phyloP scores from a whole-genome alignment of 495 filamentous ascomycete genomes.

The Penicillium samsonianum region DNA sequence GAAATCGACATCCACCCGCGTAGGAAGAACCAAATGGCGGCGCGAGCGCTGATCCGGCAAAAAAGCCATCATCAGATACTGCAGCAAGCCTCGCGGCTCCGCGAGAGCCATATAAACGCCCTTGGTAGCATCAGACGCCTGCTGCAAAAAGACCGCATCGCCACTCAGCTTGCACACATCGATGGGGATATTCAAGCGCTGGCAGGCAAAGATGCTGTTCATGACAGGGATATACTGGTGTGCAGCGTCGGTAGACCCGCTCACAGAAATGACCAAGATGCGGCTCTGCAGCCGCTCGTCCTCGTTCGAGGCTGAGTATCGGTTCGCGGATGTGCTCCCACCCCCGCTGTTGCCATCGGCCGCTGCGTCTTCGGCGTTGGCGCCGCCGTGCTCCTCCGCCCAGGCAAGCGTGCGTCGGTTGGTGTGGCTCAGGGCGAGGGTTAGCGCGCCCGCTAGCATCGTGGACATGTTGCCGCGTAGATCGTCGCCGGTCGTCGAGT shows the following conservation, averaged over 20 bases:
- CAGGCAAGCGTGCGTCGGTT: slow-evolving; percentile 59
- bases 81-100: slow-evolving; percentile 68
- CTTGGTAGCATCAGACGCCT: slow-evolving; percentile 85
- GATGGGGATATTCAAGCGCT: slow-evolving; percentile 78
- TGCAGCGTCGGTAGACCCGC: slow-evolving; percentile 78
- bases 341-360: slow-evolving; percentile 32
- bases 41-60: slow-evolving; percentile 72
- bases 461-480: slow-evolving; percentile 66
- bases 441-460: slow-evolving; percentile 87
- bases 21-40: slow-evolving; percentile 68
- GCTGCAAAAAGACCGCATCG: slow-evolving; percentile 89
- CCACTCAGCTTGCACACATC: slow-evolving; percentile 86
- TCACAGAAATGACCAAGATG: slow-evolving; percentile 83
- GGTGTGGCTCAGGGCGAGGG: slow-evolving; percentile 85
- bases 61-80: slow-evolving; percentile 96
- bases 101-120: slow-evolving; percentile 80
- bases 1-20: slow-evolving; percentile 89
- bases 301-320: slow-evolving; percentile 40
- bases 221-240: slow-evolving; percentile 96
- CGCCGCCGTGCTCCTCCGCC: slow-evolving; percentile 49
- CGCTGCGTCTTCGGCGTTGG: slow-evolving; percentile 32
- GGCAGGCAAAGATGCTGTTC: slow-evolving; percentile 96
- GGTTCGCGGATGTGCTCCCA: slow-evolving; percentile 29
- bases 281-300: slow-evolving; percentile 67
- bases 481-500: slow-evolving; percentile 59